These are phyloP conservation scores for Atractiella rhizophila DNA, from an alignment of 768 basidiomycete species.

Conservation along the genomic window DNA sequence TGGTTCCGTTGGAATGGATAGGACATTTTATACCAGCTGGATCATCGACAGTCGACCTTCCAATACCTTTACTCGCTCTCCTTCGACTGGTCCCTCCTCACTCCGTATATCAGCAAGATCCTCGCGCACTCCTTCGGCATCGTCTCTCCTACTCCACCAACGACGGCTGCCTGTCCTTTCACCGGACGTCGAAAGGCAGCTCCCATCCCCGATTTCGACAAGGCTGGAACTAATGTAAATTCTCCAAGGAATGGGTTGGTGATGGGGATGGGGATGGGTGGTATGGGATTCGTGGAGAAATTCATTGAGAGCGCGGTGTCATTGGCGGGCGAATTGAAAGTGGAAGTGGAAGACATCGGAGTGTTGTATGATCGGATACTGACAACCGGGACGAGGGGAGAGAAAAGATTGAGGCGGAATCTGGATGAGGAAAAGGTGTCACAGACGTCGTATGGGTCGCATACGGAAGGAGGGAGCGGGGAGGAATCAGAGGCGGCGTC, in stretches of 20 bases:
- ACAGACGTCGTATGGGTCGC: slow-evolving; percentile 8
- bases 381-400: slow-evolving; percentile 18
- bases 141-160: no score
- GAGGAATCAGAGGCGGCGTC: no score
- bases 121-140: neutral
- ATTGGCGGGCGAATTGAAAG: slow-evolving; percentile 19
- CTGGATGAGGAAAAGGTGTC: slow-evolving; percentile 3
- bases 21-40: slow-evolving; percentile 19
- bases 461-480: neutral
- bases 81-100: slow-evolving; percentile 21
- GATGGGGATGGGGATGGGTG: no score
- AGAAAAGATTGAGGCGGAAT: slow-evolving; percentile 7
- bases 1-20: slow-evolving; percentile 7
- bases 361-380: slow-evolving; percentile 21
- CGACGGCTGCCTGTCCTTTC: no score
- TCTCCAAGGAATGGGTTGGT: no score
- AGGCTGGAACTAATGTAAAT: no score
- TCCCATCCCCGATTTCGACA: no score
- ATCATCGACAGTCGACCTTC: slow-evolving; percentile 21
- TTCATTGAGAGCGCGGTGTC: slow-evolving; percentile 20
- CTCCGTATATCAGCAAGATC: slow-evolving; percentile 20
- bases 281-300: slow-evolving; percentile 16
- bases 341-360: slow-evolving; percentile 20
- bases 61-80: slow-evolving; percentile 23
- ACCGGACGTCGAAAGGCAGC: no score